phyloP scores from a whole-genome alignment of 371 early-diverging fungal genomes.

The Apophysomyces ossiformis region DNA sequence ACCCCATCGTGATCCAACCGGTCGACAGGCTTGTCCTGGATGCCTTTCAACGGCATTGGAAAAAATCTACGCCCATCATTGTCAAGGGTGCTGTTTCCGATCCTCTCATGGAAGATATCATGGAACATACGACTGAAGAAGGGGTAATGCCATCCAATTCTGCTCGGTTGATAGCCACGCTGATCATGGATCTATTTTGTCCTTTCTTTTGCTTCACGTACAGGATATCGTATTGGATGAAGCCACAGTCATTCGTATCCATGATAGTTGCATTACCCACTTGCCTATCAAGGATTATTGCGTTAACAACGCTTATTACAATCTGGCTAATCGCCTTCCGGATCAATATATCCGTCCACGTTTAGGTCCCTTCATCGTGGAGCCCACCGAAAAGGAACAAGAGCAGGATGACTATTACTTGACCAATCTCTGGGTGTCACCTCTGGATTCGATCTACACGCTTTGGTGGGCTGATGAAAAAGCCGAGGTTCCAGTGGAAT shows the following conservation, averaged over 20 bases:
- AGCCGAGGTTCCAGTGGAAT: neutral
- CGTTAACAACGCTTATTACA: neutral
- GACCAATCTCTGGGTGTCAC: neutral
- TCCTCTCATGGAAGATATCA: neutral
- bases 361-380: neutral
- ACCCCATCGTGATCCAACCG: neutral
- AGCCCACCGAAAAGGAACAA: neutral
- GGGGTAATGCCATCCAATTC: neutral
- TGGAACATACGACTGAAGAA: neutral
- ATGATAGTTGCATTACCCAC: neutral
- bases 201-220: neutral
- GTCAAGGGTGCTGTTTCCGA: neutral
- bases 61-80: neutral
- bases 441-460: neutral
- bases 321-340: conserved; percentile 1
- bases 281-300: neutral
- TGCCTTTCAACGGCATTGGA: neutral
- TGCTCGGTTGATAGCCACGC: neutral
- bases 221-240: neutral
- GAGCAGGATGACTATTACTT: neutral
- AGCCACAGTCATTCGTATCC: neutral
- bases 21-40: neutral
- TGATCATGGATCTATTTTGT: too few species aligned
- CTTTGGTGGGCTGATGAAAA: neutral
- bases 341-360: neutral